These are phyloP conservation scores for Cubamyces sp. DNA, from an alignment of 768 basidiomycete species.

Conservation along the genomic window DNA sequence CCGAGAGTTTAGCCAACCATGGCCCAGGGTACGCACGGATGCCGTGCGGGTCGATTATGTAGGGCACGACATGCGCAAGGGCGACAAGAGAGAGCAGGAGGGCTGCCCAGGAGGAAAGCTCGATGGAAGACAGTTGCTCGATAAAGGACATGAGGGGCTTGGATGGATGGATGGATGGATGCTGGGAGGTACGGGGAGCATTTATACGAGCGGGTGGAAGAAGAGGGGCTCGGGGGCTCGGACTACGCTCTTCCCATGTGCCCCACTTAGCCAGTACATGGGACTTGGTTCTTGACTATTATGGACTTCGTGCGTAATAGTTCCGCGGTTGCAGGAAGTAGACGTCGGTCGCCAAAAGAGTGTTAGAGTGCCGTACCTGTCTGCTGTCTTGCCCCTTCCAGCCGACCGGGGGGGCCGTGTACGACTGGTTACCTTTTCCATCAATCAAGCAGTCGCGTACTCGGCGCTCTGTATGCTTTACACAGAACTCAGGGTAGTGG, in stretches of 20 bases:
- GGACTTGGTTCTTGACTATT: neutral
- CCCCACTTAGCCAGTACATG: constrained; percentile 4
- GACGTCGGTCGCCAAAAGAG: constrained; percentile 8
- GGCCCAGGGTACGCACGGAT: constrained; percentile 55
- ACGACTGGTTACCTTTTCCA: neutral
- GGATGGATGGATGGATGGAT: neutral
- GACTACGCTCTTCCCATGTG: constrained; percentile 6
- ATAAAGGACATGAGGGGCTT: constrained; percentile 23
- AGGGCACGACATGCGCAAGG: constrained; percentile 46
- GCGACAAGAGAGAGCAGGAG: constrained; percentile 27
- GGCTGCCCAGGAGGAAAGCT: constrained; percentile 25
- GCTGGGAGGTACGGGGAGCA: neutral
- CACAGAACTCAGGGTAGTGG: too few species aligned
- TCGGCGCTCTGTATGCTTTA: too few species aligned
- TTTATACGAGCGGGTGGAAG: constrained; percentile 11
- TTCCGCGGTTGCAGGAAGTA: neutral
- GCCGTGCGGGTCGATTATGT: constrained; percentile 59
- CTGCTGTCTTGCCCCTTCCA: neutral
- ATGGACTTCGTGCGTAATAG: neutral
- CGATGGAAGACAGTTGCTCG: constrained; percentile 18
- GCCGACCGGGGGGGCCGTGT: neutral
- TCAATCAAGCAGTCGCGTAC: neutral
- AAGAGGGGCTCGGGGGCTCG: constrained; percentile 15
- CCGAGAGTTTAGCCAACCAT: constrained; percentile 66
- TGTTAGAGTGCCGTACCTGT: neutral